phyloP scores from a whole-genome alignment of 305 asterid genomes.

The Stenogyne calaminthoides region DNA sequence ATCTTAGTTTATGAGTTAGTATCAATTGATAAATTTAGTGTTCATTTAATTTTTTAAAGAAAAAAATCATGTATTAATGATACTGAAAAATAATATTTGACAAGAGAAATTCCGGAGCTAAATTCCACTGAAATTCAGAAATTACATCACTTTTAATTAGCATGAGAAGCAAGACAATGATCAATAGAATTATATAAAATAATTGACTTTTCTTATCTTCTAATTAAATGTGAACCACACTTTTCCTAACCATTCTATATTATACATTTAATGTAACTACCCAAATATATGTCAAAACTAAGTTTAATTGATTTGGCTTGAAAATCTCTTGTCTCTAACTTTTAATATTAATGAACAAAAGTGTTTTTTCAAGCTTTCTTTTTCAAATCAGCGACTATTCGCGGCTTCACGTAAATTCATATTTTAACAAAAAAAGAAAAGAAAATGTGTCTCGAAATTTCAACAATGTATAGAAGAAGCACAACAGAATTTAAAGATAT shows the following conservation, averaged over 20 bases:
- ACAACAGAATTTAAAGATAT: conserved; percentile 1
- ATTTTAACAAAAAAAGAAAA: background rate
- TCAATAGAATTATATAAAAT: no score
- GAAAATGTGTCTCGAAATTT: conserved; percentile 18
- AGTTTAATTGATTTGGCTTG: background rate
- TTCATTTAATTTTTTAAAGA: no score
- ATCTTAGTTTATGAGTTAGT: no score
- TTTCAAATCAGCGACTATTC: conserved; percentile 39
- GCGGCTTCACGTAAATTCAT: conserved; percentile 27
- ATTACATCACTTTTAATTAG: no score
- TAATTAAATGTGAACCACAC: no score
- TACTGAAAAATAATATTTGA: no score
- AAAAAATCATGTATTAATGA: no score
- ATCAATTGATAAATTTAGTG: no score
- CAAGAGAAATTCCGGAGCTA: no score
- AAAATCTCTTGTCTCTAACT: background rate
- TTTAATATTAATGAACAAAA: conserved; percentile 15
- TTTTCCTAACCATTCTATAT: conserved; percentile 11
- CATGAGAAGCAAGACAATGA: no score
- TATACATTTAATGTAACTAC: background rate
- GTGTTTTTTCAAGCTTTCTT: background rate
- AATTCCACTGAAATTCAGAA: no score
- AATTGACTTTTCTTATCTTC: no score
- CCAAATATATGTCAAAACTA: conserved; percentile 22
- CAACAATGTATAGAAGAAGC: conserved; percentile 18